Base-by-base conservation (phyloP, 2,329 filamentous ascomycete genomes). In the Hirsutella thompsonii region DNA sequence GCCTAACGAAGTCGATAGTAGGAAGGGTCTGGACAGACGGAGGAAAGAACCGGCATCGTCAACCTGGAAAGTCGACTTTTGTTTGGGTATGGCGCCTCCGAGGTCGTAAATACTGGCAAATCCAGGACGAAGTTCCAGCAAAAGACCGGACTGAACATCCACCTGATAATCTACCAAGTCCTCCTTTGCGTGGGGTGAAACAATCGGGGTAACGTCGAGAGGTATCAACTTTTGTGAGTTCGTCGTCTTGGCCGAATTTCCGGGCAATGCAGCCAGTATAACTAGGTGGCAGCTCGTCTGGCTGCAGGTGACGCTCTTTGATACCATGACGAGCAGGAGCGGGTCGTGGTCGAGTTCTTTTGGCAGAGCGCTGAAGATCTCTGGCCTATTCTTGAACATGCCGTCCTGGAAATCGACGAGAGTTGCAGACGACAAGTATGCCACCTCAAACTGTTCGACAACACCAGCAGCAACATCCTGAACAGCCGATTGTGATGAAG, bases 11-110 rank as follows among this genome's bases (percentile, higher is more conserved):
- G 74, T 67, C 2, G 76, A 70, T 36, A 89, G 66, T 1, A 85
- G 58, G 4, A 81, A 76, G 8, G 81, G 76, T 42, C 72, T 74
- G 8, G 81, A 83, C 0, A 88, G 62, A 6, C 79, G 72, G 6
- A 81, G 54, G 51, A 86, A 84, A 2, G 80, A 81, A 18, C 67
- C 65, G 2, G 77, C 65, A 2, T 63, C 68, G 5, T 69, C 60
- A 33, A 72, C 61, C 5, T 67, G 59, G 20, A 81, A 62, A 13
- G 61, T 65, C 13, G 78, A 76, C 42, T 70, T 68, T 20, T 79
- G 57, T 48, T 72, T 78, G 0, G 81, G 81, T 6, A 81, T 63
- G 14, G 74, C 74, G 13, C 70, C 68, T 14, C 72, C 74, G 28
- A 88, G 60, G 46, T 84, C 76, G 55, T 79, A 84, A 3, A 77